Evolutionary conservation across 495 filamentous ascomycete species (phyloP).

Genomic region (Penicillium mononematosum): DNA sequence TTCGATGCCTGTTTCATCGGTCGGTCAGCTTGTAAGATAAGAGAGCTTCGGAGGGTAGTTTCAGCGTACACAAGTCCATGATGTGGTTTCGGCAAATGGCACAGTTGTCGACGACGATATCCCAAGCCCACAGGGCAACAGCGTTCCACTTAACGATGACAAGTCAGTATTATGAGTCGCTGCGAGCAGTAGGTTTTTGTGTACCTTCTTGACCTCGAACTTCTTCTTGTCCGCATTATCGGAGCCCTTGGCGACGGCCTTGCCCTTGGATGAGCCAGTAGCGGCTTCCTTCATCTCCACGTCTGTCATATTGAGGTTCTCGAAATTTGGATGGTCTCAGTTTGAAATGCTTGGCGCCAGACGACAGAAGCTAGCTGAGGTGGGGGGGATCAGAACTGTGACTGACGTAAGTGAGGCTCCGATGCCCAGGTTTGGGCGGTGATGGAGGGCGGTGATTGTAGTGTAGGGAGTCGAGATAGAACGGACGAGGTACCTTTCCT

Average conservation of each 20-base stretch:
- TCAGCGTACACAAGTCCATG: conserved; percentile 87
- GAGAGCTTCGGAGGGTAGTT: not conserved
- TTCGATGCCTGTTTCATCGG: conserved; percentile 70
- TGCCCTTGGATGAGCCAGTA: conserved; percentile 54
- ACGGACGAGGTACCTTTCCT: not conserved
- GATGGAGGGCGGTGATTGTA: not conserved
- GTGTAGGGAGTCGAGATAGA: not conserved
- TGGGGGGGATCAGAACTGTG: conserved; percentile 8
- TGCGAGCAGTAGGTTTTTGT: not conserved
- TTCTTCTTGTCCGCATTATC: conserved; percentile 76
- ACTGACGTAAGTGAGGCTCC: conserved; percentile 16
- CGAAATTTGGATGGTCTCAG: conserved; percentile 5
- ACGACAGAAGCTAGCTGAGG: conserved; percentile 7
- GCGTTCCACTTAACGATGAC: conserved; percentile 79
- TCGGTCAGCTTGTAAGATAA: conserved; percentile 3
- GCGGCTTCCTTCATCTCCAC: conserved; percentile 93
- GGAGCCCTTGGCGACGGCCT: conserved; percentile 57
- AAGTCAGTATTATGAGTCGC: conserved; percentile 9
- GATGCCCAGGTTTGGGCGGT: not conserved
- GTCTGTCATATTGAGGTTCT: conserved; percentile 71
- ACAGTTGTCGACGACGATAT: conserved; percentile 99
- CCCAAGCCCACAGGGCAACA: conserved; percentile 99
- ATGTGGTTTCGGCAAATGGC: conserved; percentile 99
- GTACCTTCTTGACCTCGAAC: conserved; percentile 98
- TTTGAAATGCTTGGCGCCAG: conserved; percentile 5